Evolutionary conservation across 2,329 filamentous ascomycete species (phyloP), one percentile per base, ranked within the genome.

Genomic region (Neocatenulostroma microsporum): DNA sequence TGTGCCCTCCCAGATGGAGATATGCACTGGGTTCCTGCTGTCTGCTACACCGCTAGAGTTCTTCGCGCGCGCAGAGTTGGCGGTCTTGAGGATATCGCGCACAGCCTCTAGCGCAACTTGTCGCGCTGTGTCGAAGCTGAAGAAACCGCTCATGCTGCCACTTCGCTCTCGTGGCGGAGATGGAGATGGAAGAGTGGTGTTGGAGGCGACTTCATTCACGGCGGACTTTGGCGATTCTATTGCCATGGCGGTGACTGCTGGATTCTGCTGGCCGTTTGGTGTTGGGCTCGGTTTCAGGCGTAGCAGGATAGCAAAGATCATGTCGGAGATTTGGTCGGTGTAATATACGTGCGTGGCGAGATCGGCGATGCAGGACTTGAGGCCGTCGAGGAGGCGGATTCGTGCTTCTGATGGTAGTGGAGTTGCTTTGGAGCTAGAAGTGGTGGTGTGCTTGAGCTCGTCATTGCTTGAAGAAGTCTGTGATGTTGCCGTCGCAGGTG

Each of bases 331-430:
- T 61, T 98, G 91, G 51, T 96, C 89, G 2, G 84, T 84, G 58
- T 98, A 98, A 66, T 98, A 98, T 21, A 95, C 80, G 55, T 98
- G 91, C 1, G 85, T 94, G 2, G 88, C 87, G 19, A 98, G 68
- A 56, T 88, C 78, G n/a, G 86, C 86, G 43, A 95, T 87, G 62
- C 85, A 94, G 48, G 76, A 72, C 57, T 91, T 81, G 12, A 96
- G 72, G 21, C 80, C 75, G 21, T 68, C 61, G 19, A 94, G 65
- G 12, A 95, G 69, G 47, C 30, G 21, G 17, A 40, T 21, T n/a
- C 37, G 32, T 13, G 32, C 27, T 21, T 33, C 30, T 12, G 41
- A 38, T 5, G 30, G 25, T 13, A 14, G 17, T 12, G 9, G 11
- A 12, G 15, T n/a, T 19, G 26, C 14, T 36, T 33, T 5, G 10